Percentiles rank a stretch among this genome's conserved stretches.
phyloP scores from a whole-genome alignment of 352 stramenopile species.

The Globisporangium spinosum region DNA sequence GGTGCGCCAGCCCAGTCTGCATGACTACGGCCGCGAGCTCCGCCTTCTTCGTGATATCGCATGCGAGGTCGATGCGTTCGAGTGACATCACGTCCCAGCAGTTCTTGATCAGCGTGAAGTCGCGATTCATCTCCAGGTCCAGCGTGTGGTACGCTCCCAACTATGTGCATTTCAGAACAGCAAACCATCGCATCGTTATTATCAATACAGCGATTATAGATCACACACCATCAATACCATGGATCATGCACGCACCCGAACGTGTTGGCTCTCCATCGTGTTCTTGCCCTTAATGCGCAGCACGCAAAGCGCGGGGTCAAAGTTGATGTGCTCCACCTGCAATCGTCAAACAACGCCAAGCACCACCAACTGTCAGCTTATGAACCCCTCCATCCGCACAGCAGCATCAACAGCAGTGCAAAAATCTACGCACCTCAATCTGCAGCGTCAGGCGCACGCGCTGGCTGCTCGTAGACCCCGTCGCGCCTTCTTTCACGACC shows the following conservation, averaged over 20 bases:
- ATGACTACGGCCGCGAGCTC: slow-evolving; percentile 97
- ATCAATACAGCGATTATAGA: too few relatives aligned
- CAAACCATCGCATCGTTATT: neutral
- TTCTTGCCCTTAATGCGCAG: slow-evolving; percentile 95
- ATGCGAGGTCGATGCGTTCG: slow-evolving; percentile 94
- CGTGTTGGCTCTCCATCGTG: slow-evolving; percentile 91
- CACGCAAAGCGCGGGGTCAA: slow-evolving; percentile 91
- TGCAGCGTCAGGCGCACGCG: slow-evolving; percentile 95
- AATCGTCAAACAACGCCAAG: neutral
- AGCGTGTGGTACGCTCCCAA: slow-evolving; percentile 97
- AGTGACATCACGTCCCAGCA: slow-evolving; percentile 98
- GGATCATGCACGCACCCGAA: slow-evolving; percentile 65
- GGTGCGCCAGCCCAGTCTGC: slow-evolving; percentile 92
- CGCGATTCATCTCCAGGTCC: slow-evolving; percentile 94
- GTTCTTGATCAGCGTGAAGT: slow-evolving; percentile 95
- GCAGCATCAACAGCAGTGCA: neutral
- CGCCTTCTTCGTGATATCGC: slow-evolving; percentile 92
- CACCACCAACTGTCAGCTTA: neutral
- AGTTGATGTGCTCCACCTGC: slow-evolving; percentile 95
- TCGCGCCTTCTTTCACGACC: slow-evolving; percentile 94
- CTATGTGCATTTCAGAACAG: slow-evolving; percentile 24
- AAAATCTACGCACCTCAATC: slow-evolving; percentile 63
- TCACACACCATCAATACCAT: too few relatives aligned
- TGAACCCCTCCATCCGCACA: neutral
- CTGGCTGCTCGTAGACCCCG: slow-evolving; percentile 93